These are phyloP conservation scores for Nicotiana obtusifolia DNA, from an alignment of 257 asterid species.

Conservation along the genomic window DNA sequence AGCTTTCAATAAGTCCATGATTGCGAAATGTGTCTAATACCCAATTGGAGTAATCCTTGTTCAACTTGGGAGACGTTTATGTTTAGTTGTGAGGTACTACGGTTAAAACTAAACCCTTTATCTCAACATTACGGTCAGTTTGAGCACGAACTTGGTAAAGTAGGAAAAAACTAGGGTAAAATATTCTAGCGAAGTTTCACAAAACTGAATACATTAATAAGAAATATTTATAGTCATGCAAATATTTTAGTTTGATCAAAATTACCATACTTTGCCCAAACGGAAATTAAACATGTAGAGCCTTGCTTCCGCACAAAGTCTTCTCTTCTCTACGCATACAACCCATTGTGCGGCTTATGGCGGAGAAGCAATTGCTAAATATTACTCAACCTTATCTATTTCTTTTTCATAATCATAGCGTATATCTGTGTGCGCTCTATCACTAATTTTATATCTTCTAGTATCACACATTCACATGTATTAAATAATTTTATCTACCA, in stretches of 20 bases:
- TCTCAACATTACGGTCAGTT: neutral
- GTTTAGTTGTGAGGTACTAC: neutral
- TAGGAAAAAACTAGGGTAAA: neutral
- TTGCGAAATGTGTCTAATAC: neutral
- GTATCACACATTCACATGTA: too few relatives aligned
- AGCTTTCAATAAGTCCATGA: neutral
- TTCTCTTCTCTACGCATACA: neutral
- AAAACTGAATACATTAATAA: neutral
- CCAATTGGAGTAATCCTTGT: neutral
- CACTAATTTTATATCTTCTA: too few relatives aligned
- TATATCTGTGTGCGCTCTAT: neutral
- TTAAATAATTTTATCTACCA: neutral
- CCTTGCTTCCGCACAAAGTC: neutral
- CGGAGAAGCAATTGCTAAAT: neutral
- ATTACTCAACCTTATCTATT: too few relatives aligned
- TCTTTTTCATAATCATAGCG: too few relatives aligned
- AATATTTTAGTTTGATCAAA: neutral
- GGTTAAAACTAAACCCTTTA: neutral
- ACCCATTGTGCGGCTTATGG: neutral
- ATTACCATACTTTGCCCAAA: neutral
- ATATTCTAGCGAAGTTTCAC: neutral
- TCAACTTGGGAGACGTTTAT: neutral
- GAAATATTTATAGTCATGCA: too few relatives aligned
- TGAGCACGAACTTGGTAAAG: neutral
- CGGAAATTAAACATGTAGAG: neutral